Percentiles rank a stretch among this genome's conserved stretches.
Evolutionary conservation across 2,329 filamentous ascomycete genomes (phyloP).

Genomic region (Aureobasidium sp.): DNA sequence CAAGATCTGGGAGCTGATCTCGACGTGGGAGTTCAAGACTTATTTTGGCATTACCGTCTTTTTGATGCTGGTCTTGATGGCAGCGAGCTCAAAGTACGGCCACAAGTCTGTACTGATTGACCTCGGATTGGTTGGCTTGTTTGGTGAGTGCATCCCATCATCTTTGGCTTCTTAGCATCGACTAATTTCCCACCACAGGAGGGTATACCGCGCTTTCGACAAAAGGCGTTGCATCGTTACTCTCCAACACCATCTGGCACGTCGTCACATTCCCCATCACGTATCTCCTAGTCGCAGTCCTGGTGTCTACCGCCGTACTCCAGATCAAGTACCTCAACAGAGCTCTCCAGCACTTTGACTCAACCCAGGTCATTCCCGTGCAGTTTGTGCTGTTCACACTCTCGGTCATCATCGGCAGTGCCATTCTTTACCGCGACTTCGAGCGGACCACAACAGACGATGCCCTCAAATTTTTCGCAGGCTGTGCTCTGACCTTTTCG

Average conservation of each 20-base stretch:
- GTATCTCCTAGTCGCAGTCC: conserved; percentile 72
- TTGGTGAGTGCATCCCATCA: conserved; percentile 52
- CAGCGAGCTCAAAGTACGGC: conserved; percentile 77
- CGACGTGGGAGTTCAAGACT: conserved; percentile 79
- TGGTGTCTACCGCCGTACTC: conserved; percentile 82
- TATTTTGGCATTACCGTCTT: conserved; percentile 72
- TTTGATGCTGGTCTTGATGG: conserved; percentile 72
- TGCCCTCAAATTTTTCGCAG: conserved; percentile 78
- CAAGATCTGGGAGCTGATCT: conserved; percentile 85
- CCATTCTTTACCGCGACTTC: conserved; percentile 90
- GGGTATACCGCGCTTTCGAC: conserved; percentile 96
- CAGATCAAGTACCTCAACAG: conserved; percentile 96
- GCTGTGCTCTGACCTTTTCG: conserved; percentile 86
- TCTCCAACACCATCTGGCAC: conserved; percentile 83
- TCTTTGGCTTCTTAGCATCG: not conserved
- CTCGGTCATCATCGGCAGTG: conserved; percentile 89
- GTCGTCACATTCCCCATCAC: conserved; percentile 88
- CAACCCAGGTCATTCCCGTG: conserved; percentile 94
- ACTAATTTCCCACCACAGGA: conserved; percentile 42
- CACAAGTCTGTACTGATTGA: conserved; percentile 83
- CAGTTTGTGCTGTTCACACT: conserved; percentile 97
- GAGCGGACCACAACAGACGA: conserved; percentile 69
- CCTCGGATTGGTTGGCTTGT: conserved; percentile 83
- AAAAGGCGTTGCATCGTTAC: conserved; percentile 90
- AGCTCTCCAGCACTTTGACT: conserved; percentile 85